A percentile compares a stretch with the other conserved stretches of the same genome.
phyloP scores from a whole-genome alignment of 2,329 filamentous ascomycete genomes.

The Xylariaceae sp. region DNA sequence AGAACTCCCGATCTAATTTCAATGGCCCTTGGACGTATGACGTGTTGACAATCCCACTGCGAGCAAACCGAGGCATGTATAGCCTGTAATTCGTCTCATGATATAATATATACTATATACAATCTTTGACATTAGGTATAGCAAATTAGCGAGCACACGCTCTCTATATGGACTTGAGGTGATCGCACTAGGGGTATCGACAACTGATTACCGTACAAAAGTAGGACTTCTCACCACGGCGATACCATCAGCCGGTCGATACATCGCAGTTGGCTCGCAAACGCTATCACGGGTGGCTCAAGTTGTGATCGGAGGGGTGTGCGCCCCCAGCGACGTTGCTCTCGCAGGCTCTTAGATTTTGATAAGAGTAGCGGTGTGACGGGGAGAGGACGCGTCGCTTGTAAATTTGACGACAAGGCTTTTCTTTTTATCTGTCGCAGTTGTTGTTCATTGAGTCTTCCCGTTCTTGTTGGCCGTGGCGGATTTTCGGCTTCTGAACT shows the following conservation, averaged over 20 bases:
- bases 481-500: conserved; percentile 60
- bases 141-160: conserved; percentile 11
- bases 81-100: conserved; percentile 1
- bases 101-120: conserved; percentile 12
- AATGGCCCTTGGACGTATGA: not conserved
- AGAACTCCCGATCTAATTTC: not conserved
- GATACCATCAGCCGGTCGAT: conserved; percentile 1
- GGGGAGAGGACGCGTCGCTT: conserved; percentile 3
- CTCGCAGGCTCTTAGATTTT: not conserved
- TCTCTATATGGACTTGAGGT: conserved; percentile 11
- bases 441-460: conserved; percentile 48
- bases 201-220: conserved; percentile 11
- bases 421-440: not conserved
- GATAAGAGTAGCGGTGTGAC: not conserved
- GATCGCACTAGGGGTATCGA: conserved; percentile 16
- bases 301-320: not conserved
- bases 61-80: not conserved
- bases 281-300: not conserved
- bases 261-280: not conserved
- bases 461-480: conserved; percentile 41
- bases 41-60: not conserved
- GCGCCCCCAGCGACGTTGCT: not conserved
- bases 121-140: conserved; percentile 3
- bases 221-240: conserved; percentile 13
- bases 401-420: not conserved